Evolutionary conservation across 768 basidiomycete species (phyloP), one percentile per base, ranked within the genome.

Genomic region (Mycena crocata): DNA sequence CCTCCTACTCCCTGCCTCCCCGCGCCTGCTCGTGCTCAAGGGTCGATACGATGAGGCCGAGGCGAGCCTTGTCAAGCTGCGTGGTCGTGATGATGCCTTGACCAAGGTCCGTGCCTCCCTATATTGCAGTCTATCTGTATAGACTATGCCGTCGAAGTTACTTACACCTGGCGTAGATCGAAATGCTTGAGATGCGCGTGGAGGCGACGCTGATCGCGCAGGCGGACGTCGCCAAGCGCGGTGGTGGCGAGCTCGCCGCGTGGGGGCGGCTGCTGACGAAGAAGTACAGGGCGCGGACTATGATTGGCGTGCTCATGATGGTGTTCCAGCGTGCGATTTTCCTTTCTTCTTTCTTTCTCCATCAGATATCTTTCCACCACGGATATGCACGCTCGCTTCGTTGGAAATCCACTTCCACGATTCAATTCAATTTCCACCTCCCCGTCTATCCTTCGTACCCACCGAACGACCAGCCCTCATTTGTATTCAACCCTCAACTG

Each of bases 171-270:
- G 12, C 42, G 17, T 66, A 93, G 89, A 82, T 93, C 8, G 93
- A 94, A 72, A 74, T 93, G 17, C 74, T 93, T 23, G 92, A 94
- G 76, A 94, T 94, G 90, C 85, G 83, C 61, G 89, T 90, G 1
- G 90, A 93, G 68, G 83, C 83, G 0, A 80, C 80, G 7, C 82
- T 93, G 39, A 80, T 90, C 26, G 78, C 76, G 0, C 58, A 71
- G 28, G 52, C 57, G 17, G 76, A 76, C 45, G 73, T 69, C 32
- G 72, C 73, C 39, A 57, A 50, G n/a, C 61, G 75, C 5, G 57
- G 78, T 15, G 45, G 62, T 17, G 79, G 81, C 45, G 83, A 85
- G 54, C 73, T 81, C 45, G 72, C 66, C 4, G 77, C 81, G 0
- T 94, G 92, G 93, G 80, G 73, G 9, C 81, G 80, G 28, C 80